phyloP scores from a whole-genome alignment of 768 basidiomycete genomes.

The Xerocomus spinulosus region DNA sequence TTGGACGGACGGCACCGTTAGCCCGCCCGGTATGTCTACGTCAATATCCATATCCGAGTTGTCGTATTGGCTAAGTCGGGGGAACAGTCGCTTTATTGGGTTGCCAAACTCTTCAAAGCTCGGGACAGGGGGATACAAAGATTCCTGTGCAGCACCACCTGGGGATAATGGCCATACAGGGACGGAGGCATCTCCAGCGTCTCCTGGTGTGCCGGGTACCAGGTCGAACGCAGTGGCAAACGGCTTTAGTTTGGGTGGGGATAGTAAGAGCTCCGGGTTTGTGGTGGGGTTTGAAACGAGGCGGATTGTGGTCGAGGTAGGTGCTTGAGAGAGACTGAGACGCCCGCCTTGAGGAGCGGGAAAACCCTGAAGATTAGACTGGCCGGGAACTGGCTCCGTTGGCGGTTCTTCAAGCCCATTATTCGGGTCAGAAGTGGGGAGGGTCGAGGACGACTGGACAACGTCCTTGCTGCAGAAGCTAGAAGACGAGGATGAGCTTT shows the following conservation, averaged over 20 bases:
- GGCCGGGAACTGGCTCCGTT: slow-evolving; percentile 54
- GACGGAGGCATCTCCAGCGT: slow-evolving; percentile 12
- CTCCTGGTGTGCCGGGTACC: slow-evolving; percentile 51
- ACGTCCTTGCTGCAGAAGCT: slow-evolving; percentile 20
- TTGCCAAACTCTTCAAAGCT: slow-evolving; percentile 30
- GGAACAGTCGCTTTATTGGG: slow-evolving; percentile 15
- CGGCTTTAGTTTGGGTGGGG: slow-evolving; percentile 63
- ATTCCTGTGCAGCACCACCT: slow-evolving; percentile 16
- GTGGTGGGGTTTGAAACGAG: slow-evolving; percentile 34
- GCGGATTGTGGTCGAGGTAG: slow-evolving; percentile 45
- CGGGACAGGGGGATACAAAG: slow-evolving; percentile 40
- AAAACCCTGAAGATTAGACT: slow-evolving; percentile 51
- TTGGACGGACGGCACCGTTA: slow-evolving; percentile 15
- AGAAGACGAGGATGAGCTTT: slow-evolving; percentile 29
- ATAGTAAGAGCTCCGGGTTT: slow-evolving; percentile 23
- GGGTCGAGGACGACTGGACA: slow-evolving; percentile 23
- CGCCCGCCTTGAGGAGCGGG: slow-evolving; percentile 59
- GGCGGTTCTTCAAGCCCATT: slow-evolving; percentile 18
- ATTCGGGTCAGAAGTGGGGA: slow-evolving; percentile 26
- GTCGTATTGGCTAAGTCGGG: slow-evolving; percentile 17
- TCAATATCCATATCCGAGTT: slow-evolving; percentile 33
- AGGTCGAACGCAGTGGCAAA: slow-evolving; percentile 68
- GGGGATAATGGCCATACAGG: slow-evolving; percentile 43
- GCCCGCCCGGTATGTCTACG: slow-evolving; percentile 35
- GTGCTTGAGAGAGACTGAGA: slow-evolving; percentile 51